Percentiles rank a stretch among this genome's conserved stretches.
Evolutionary conservation across 1,139 yeast species (phyloP).

Genomic region (Protomyces inouyei): DNA sequence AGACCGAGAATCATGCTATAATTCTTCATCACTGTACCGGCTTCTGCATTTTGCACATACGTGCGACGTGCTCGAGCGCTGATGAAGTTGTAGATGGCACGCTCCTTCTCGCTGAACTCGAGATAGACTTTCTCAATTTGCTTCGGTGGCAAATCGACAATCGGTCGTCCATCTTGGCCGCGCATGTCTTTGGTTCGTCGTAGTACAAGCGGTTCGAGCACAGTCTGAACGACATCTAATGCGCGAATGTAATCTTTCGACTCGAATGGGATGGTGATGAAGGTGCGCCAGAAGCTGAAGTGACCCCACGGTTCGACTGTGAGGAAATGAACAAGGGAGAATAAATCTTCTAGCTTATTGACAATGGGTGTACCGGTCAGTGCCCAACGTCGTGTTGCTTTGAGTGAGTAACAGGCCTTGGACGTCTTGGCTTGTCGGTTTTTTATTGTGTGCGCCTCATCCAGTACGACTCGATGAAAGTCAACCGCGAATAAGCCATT

Average conservation of each 20-base stretch:
- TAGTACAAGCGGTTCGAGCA: conserved; percentile 74
- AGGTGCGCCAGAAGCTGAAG: conserved; percentile 81
- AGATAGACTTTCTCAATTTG: conserved; percentile 65
- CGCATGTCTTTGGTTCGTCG: conserved; percentile 86
- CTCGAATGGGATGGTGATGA: conserved; percentile 80
- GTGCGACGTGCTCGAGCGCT: conserved; percentile 64
- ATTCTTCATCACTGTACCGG: conserved; percentile 66
- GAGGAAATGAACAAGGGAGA: conserved; percentile 68
- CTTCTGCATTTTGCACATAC: conserved; percentile 57
- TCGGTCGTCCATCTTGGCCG: conserved; percentile 63
- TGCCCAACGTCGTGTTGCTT: conserved; percentile 71
- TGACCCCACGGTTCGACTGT: conserved; percentile 85
- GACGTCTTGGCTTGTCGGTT: conserved; percentile 77
- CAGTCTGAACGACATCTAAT: conserved; percentile 74
- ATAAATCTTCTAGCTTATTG: conserved; percentile 80
- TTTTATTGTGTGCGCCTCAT: conserved; percentile 89
- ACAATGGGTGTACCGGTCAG: conserved; percentile 94
- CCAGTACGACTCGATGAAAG: conserved; percentile 74
- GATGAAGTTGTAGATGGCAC: conserved; percentile 62
- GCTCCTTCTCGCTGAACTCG: conserved; percentile 62
- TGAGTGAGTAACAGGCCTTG: conserved; percentile 63
- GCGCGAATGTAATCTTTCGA: conserved; percentile 65
- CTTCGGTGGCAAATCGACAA: conserved; percentile 74
- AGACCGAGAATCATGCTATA: conserved; percentile 80
- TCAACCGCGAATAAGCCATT: conserved; percentile 66